Evolutionary conservation across 129 eudicot genomes (phyloP), one percentile per base, ranked within the genome.

Genomic region (Flaveria trinervia): DNA sequence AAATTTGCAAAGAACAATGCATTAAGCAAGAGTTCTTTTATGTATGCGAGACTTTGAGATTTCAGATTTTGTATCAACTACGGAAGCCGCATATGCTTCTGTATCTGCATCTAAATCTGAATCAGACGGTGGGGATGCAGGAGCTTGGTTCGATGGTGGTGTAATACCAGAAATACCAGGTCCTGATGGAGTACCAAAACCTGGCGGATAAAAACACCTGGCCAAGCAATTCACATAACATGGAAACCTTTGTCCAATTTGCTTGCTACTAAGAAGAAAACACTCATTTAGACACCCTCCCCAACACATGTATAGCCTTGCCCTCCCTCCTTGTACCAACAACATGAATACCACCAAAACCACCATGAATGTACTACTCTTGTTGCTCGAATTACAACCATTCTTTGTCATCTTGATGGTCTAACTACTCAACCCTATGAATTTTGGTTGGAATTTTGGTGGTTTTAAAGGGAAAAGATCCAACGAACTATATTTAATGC

Each of bases 221-320:
- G 64, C 80, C 66, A 76, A 52, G 16, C 80, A 76, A 76, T 65
- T 65, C 10, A 65, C 25, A 48, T 76, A 76, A 76, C 80, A 76
- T 26, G 80, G 80, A 20, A 76, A 65, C 2, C 80, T 50, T 51
- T 52, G 65, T 0, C 66, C 80, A 18, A 51, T 3, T 9, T 8
- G 25, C 26, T 51, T 76, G 65, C 56, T 76, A 18, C 54, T 9
- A 65, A 51, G 41, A 33, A 76, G 59, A 36, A 76, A 76, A 66
- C 80, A 76, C 26, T 76, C 65, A 15, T 76, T 76, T 7, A 76
- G 66, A 76, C 80, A 65, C 25, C 80, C 80, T n/a, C 80, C 80
- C 80, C 80, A 76, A 76, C 80, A 76, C 13, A 65, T 17, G 43
- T 76, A 76, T 51, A 76, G 25, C 25, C 80, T 60, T 30, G 80